Conservation (phyloP, 768 basidiomycete species). For the Boletus bicolor region DNA sequence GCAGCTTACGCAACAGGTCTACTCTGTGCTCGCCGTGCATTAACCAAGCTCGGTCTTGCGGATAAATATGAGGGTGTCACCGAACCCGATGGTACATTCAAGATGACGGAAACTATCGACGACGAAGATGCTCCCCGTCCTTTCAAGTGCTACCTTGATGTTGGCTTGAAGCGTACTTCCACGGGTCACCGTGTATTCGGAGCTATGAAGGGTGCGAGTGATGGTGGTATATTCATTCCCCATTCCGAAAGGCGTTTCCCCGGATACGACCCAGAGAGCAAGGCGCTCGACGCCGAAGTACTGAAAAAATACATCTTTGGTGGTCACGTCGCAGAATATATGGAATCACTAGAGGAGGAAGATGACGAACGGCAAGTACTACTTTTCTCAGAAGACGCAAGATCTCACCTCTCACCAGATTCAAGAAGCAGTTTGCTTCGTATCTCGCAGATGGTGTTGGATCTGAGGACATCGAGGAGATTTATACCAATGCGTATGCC, state of each 20-base stretch:
- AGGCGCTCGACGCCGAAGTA: slow-evolving; percentile 90
- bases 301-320: slow-evolving; percentile 98
- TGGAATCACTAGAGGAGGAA: slow-evolving; percentile 99
- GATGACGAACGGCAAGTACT: slow-evolving; percentile 84
- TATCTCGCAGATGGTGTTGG: slow-evolving; percentile 96
- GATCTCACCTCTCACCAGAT: slow-evolving; percentile 43
- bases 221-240: slow-evolving; percentile 97
- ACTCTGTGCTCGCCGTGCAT: slow-evolving; percentile 88
- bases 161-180: slow-evolving; percentile 95
- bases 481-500: slow-evolving; percentile 88
- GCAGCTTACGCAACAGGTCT: slow-evolving; percentile 96
- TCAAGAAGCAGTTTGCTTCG: slow-evolving; percentile 95
- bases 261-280: slow-evolving; percentile 90
- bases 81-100: slow-evolving; percentile 86
- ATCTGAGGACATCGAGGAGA: slow-evolving; percentile 96
- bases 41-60: slow-evolving; percentile 92
- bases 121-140: slow-evolving; percentile 93
- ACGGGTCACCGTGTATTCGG: slow-evolving; percentile 97
- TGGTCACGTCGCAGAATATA: slow-evolving; percentile 98
- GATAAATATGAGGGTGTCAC: slow-evolving; percentile 96
- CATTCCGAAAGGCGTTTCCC: slow-evolving; percentile 99
- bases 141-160: slow-evolving; percentile 99
- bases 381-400: not conserved
- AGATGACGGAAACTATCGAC: slow-evolving; percentile 80
- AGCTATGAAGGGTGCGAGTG: slow-evolving; percentile 97